Percentiles rank a stretch among this genome's conserved stretches.
Conservation (phyloP, 352 stramenopile genomes). For the Phytophthora cactorum region DNA sequence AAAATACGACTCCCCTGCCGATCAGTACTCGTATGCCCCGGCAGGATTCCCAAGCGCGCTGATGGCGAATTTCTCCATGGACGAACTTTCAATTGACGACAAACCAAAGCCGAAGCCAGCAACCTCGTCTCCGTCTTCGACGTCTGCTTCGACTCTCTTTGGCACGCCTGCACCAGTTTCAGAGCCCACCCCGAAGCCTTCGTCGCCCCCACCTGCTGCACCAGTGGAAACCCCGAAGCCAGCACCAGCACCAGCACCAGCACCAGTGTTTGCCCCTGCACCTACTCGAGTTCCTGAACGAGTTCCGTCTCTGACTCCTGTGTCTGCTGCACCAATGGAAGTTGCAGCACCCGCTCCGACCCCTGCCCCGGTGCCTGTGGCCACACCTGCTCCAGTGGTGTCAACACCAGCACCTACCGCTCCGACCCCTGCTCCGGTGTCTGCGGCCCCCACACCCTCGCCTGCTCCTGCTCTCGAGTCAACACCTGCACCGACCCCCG, state of each 20-base stretch:
- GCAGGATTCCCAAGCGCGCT: constrained; percentile 43
- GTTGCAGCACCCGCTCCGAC: constrained; percentile 2
- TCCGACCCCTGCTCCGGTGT: background rate
- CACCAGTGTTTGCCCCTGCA: constrained; percentile 9
- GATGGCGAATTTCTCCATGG: constrained; percentile 54
- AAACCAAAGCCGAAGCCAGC: constrained; percentile 28
- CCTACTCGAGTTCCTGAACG: constrained; percentile 17
- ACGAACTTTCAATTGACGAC: constrained; percentile 45
- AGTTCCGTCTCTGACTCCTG: constrained; percentile 1
- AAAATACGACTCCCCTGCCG: constrained; percentile 21
- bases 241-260: constrained; percentile 16
- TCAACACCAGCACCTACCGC: constrained; percentile 1
- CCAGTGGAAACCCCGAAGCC: constrained; percentile 17
- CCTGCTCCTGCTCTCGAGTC: constrained; percentile 1
- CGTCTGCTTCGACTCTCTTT: constrained; percentile 40
- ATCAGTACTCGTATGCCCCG: constrained; percentile 18
- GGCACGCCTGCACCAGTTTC: constrained; percentile 16
- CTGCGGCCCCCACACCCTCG: background rate
- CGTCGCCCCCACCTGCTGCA: constrained; percentile 12
- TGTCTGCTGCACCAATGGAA: constrained; percentile 16
- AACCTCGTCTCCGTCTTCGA: constrained; percentile 12
- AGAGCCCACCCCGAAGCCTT: constrained; percentile 11
- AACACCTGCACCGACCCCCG: background rate
- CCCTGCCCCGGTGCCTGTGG: background rate
- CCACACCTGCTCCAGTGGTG: background rate